These are phyloP conservation scores for Elsinoe australis DNA, from an alignment of 2,329 filamentous ascomycete genomes.

Conservation along the genomic window DNA sequence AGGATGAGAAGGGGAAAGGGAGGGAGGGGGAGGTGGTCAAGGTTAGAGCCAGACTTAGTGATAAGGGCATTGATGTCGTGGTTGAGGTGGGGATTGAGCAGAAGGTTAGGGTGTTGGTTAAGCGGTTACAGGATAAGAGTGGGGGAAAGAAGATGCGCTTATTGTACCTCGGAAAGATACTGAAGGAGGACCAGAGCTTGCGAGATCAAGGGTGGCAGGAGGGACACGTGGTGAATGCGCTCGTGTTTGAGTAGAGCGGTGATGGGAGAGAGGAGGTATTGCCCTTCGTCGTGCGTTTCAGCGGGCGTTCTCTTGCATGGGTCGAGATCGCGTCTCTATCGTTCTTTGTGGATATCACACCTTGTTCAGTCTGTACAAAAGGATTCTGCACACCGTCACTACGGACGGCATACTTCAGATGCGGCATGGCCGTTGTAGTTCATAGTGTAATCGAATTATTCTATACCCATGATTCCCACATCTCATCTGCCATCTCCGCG, in stretches of 20 bases:
- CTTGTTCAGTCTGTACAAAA: constrained; percentile 15
- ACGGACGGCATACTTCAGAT: too few species aligned
- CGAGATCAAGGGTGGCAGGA: constrained; percentile 65
- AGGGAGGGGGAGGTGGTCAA: constrained; percentile 28
- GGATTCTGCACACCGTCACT: too few species aligned
- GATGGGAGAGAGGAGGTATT: not conserved
- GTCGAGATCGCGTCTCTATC: not conserved
- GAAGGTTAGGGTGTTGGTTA: constrained; percentile 55
- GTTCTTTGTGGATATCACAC: too few species aligned
- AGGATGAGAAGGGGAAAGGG: constrained; percentile 30
- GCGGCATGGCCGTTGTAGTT: too few species aligned
- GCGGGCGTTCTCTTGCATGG: constrained; percentile 15
- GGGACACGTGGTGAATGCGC: constrained; percentile 68
- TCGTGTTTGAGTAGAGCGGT: constrained; percentile 47
- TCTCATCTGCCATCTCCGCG: too few species aligned
- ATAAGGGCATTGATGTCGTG: constrained; percentile 33
- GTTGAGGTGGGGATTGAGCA: constrained; percentile 38
- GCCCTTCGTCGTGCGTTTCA: constrained; percentile 8
- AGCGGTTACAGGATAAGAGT: constrained; percentile 56
- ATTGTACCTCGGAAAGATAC: constrained; percentile 71
- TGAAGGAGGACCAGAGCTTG: constrained; percentile 61
- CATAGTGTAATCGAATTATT: constrained; percentile 5
- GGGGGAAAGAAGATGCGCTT: constrained; percentile 60
- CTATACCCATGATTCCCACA: too few species aligned
- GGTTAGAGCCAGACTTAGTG: constrained; percentile 33